Percentiles rank a stretch among this genome's conserved stretches.
phyloP scores from a whole-genome alignment of 805 yeast genomes.

The Myxozyma udenii region DNA sequence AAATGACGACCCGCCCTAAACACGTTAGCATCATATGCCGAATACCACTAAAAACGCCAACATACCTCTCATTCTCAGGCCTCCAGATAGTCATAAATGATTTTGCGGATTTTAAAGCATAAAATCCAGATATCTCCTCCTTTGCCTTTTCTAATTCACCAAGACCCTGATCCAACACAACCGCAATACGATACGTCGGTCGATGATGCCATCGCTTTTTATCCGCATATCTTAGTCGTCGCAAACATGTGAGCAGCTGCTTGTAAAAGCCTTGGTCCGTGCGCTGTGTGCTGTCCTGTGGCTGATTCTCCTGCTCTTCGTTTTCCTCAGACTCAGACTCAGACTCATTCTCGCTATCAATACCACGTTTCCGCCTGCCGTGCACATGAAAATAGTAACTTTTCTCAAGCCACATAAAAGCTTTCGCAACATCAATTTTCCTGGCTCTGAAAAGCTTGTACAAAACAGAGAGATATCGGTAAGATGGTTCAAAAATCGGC shows the following conservation, averaged over 20 bases:
- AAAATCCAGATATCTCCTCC: constrained; percentile 59
- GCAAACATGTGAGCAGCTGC: constrained; percentile 6
- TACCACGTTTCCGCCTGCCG: background rate
- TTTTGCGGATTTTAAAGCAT: constrained; percentile 67
- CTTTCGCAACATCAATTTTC: constrained; percentile 41
- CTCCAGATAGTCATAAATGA: constrained; percentile 86
- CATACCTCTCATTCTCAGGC: constrained; percentile 70
- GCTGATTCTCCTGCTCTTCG: background rate
- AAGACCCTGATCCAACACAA: constrained; percentile 54
- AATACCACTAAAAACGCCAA: background rate
- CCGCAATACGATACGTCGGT: constrained; percentile 70
- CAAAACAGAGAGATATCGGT: constrained; percentile 54
- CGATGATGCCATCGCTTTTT: constrained; percentile 91
- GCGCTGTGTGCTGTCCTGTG: background rate
- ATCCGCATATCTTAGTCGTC: constrained; percentile 44
- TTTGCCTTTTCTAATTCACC: constrained; percentile 54
- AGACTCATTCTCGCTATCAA: background rate
- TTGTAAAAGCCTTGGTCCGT: background rate
- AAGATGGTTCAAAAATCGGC: constrained; percentile 73
- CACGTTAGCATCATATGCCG: background rate
- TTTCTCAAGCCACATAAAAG: constrained; percentile 43
- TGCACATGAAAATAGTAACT: constrained; percentile 36
- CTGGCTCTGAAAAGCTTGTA: constrained; percentile 53
- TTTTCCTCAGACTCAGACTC: background rate
- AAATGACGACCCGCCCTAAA: constrained; percentile 80